A percentile compares a stretch with the other conserved stretches of the same genome.
Evolutionary conservation across 148 eudicot genomes (phyloP).

Genomic region (Chenopodium formosanum): DNA sequence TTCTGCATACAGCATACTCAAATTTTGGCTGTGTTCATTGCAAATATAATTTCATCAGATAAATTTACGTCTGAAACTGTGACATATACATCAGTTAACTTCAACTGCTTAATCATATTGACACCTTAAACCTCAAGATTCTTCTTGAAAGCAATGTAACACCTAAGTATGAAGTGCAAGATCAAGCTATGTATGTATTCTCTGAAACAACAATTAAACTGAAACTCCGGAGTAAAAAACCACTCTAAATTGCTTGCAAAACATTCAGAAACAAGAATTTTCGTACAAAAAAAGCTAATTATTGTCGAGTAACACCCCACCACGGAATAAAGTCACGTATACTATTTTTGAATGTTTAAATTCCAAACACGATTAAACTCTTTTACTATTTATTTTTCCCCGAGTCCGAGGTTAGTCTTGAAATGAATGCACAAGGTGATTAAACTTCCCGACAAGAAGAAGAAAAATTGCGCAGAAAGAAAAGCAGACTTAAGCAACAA

Average conservation of each 20-base stretch:
- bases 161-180: neutral
- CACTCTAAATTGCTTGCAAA: no score
- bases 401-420: neutral
- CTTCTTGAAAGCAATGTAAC: neutral
- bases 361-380: no score
- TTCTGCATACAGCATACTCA: slow-evolving; percentile 8
- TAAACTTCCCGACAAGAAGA: slow-evolving; percentile 7
- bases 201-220: neutral
- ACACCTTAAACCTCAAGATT: neutral
- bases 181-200: neutral
- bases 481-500: slow-evolving; percentile 12
- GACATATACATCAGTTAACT: neutral
- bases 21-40: slow-evolving; percentile 7
- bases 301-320: no score
- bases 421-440: neutral
- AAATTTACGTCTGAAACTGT: neutral
- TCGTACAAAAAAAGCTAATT: no score
- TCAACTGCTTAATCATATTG: neutral
- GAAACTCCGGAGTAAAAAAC: no score
- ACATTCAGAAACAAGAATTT: no score
- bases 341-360: no score
- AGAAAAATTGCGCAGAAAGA: slow-evolving; percentile 2
- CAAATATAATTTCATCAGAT: neutral
- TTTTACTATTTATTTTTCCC: no score
- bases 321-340: no score